Evolutionary conservation across 768 basidiomycete genomes (phyloP).

Genomic region (Crepidotus variabilis): DNA sequence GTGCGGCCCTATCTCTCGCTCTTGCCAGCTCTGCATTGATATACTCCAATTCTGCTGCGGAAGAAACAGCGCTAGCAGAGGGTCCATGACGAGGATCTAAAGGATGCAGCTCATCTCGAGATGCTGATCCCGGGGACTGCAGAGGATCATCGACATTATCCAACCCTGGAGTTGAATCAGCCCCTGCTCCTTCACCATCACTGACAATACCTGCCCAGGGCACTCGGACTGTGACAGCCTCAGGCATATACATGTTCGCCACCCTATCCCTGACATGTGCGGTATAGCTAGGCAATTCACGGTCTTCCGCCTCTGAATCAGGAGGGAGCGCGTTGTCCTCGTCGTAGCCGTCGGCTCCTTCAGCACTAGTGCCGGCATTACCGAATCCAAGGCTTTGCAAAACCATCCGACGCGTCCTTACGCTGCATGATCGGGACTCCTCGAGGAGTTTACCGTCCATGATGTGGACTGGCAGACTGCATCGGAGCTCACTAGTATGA

Average conservation of each 20-base stretch:
- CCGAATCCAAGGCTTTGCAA: conserved; percentile 19
- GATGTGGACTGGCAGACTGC: conserved; percentile 85
- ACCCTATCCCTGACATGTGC: conserved; percentile 91
- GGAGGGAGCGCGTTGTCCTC: neutral
- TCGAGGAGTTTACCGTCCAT: conserved; percentile 70
- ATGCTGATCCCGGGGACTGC: neutral
- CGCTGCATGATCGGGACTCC: conserved; percentile 71
- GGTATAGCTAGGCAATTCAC: conserved; percentile 84
- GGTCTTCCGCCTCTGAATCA: conserved; percentile 44
- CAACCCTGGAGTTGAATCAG: conserved; percentile 16
- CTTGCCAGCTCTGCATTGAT: conserved; percentile 71
- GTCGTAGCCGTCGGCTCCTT: neutral
- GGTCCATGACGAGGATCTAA: neutral
- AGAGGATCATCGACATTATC: neutral
- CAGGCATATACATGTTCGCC: conserved; percentile 70
- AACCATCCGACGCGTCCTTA: conserved; percentile 67
- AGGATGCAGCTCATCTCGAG: neutral
- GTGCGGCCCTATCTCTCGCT: neutral
- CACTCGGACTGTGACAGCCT: conserved; percentile 58
- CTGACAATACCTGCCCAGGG: conserved; percentile 40
- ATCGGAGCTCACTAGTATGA: conserved; percentile 91
- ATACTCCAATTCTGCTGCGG: conserved; percentile 59
- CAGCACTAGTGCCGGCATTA: conserved; percentile 41
- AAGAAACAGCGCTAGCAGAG: neutral
- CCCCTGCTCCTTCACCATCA: neutral